Base-by-base conservation (phyloP, 371 early-diverging fungal genomes). In the Rhizomucor miehei region DNA sequence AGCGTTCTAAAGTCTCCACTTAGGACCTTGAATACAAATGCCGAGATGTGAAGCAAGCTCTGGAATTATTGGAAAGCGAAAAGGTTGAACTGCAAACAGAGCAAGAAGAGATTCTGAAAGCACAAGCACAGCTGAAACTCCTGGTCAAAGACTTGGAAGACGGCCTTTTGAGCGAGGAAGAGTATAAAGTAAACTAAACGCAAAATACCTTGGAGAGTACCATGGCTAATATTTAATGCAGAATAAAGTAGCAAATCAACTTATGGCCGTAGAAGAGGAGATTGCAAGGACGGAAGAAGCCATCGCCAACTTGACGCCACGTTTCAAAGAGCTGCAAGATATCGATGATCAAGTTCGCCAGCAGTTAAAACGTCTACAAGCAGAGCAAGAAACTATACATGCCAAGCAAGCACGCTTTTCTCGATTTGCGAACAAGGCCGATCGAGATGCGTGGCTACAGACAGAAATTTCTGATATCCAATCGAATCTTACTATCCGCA, bases 361-460 rank as follows among this genome's bases (percentile, higher is more conserved):
- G 59, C 16, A 21, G 16, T 38, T 73, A 51, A 56, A 66, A 52
- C 46, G 51, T 3, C 48, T 63, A 2, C 77, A 88, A 38, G 52
- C 75, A 19, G 67, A 81, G 40, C 66, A 86, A 63, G 77, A 81
- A 49, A 65, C 67, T 11, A 80, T 96, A 6, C 80, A 86, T 62
- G 83, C 89, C 24, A 94, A 92, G 62, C 93, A 93, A 63, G 93
- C 92, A 4, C 86, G 95, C 14, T 75, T 85, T 5, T 75, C 84
- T 3, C 89, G 89, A 59, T 95, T 94, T 64, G 24, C 58, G 10
- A 85, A 65, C 57, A 80, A 85, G 50, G 63, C 55, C 0, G 89
- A 91, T 37, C 88, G 95, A 36, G 93, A 95, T 59, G 56, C 56
- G 2, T 94, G 88, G 86, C 65, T 97, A 20, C 69, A 68, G 4